phyloP scores from a whole-genome alignment of 495 filamentous ascomycete genomes.

The Aspergillus heteromorphus region DNA sequence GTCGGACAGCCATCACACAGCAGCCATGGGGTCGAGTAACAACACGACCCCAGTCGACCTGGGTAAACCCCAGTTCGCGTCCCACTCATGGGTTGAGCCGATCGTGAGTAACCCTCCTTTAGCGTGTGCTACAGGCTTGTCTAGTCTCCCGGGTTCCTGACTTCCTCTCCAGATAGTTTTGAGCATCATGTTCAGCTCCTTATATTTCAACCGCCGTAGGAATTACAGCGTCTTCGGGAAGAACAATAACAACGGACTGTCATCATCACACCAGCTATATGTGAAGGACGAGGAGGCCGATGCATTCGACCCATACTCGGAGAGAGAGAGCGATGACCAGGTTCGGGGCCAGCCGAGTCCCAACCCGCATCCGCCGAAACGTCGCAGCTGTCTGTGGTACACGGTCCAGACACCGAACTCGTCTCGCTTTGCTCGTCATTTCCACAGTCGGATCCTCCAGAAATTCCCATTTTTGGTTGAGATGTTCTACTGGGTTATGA shows the following conservation, averaged over 20 bases:
- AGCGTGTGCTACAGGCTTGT: not conserved
- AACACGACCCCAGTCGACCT: slow-evolving; percentile 13
- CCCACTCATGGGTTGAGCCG: slow-evolving; percentile 52
- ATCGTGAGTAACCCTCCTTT: slow-evolving; percentile 36
- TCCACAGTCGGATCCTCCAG: slow-evolving; percentile 50
- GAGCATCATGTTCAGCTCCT: slow-evolving; percentile 52
- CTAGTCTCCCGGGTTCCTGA: not conserved
- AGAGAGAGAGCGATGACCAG: slow-evolving; percentile 28
- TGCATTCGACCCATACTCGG: slow-evolving; percentile 33
- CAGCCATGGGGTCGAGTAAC: slow-evolving; percentile 2
- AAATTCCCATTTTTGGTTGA: slow-evolving; percentile 52
- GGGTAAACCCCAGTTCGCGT: slow-evolving; percentile 29
- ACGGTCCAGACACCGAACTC: slow-evolving; percentile 52
- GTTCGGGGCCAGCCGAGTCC: slow-evolving; percentile 19
- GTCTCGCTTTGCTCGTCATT: slow-evolving; percentile 48
- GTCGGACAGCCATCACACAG: not conserved
- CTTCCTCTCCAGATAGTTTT: slow-evolving; percentile 45
- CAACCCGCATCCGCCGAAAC: slow-evolving; percentile 39
- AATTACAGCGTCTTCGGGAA: slow-evolving; percentile 41
- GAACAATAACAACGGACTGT: slow-evolving; percentile 5
- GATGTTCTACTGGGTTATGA: slow-evolving; percentile 69
- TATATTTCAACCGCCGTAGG: slow-evolving; percentile 50
- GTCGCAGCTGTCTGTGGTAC: slow-evolving; percentile 34
- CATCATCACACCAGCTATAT: slow-evolving; percentile 13
- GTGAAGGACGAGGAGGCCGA: slow-evolving; percentile 34